Evolutionary conservation across 2,329 filamentous ascomycete genomes (phyloP).

Genomic region (Cryphonectria naterciae): DNA sequence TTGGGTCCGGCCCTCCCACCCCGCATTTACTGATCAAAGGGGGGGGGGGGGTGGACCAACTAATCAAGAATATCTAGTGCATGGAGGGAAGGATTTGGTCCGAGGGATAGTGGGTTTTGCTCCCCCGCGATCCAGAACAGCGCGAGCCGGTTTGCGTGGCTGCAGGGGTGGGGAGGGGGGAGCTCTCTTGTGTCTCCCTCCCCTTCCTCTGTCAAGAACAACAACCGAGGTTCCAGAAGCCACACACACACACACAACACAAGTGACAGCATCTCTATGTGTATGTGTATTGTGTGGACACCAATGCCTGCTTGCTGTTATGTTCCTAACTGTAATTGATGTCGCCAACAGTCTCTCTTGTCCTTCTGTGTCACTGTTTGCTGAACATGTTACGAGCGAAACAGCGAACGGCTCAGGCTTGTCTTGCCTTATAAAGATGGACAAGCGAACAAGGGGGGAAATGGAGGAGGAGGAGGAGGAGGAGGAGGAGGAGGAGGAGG

Average conservation of each 20-base stretch:
- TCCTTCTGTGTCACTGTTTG: conserved; percentile 3
- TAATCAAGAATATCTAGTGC: too few relatives aligned
- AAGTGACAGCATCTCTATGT: too few relatives aligned
- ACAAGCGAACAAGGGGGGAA: neutral
- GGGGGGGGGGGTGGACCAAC: too few relatives aligned
- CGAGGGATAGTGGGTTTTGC: neutral
- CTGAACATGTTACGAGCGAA: conserved; percentile 11
- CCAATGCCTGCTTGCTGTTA: neutral
- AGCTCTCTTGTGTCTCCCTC: neutral
- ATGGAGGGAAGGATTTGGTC: neutral
- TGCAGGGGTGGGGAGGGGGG: neutral
- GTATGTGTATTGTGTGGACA: too few relatives aligned
- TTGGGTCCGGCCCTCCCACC: too few relatives aligned
- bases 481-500: too few relatives aligned
- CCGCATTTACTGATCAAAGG: neutral
- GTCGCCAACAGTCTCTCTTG: neutral
- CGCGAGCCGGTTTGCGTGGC: neutral
- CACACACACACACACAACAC: neutral
- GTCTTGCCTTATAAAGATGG: neutral
- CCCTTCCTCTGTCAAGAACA: neutral
- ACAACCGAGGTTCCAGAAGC: conserved; percentile 3
- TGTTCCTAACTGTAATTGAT: neutral
- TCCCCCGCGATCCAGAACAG: neutral
- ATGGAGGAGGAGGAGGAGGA: neutral
- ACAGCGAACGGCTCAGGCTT: conserved; percentile 4